These are phyloP conservation scores for Penicillium bovifimosum DNA, from an alignment of 495 filamentous ascomycete species.

Conservation along the genomic window DNA sequence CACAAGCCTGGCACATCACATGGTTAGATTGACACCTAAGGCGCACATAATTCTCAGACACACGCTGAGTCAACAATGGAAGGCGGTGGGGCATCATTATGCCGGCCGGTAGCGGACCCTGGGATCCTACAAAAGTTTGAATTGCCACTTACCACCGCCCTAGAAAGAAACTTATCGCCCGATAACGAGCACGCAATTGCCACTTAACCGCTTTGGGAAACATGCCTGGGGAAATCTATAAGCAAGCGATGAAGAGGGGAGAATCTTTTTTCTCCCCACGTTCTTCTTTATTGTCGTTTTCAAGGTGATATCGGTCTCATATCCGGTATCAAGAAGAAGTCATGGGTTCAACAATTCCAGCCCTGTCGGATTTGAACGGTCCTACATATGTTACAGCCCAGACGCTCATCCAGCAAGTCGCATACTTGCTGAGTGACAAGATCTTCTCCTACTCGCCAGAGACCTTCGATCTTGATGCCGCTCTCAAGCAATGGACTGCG, in stretches of 20 bases:
- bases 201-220: slow-evolving; percentile 34
- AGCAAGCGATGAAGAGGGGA: slow-evolving; percentile 4
- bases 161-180: slow-evolving; percentile 1
- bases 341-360: slow-evolving; percentile 34
- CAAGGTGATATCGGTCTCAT: slow-evolving; percentile 20
- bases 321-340: slow-evolving; percentile 25
- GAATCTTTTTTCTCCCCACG: slow-evolving; percentile 19
- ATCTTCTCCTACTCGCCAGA: slow-evolving; percentile 95
- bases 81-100: no score
- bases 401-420: slow-evolving; percentile 88
- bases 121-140: neutral
- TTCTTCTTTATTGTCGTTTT: slow-evolving; percentile 25
- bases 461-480: slow-evolving; percentile 80
- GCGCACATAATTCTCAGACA: neutral
- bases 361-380: slow-evolving; percentile 64
- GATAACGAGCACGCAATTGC: slow-evolving; percentile 24
- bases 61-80: neutral
- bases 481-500: slow-evolving; percentile 68
- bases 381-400: slow-evolving; percentile 90
- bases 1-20: neutral
- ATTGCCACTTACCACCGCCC: slow-evolving; percentile 19
- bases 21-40: neutral
- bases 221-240: slow-evolving; percentile 32
- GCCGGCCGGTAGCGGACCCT: slow-evolving; percentile 19
- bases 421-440: slow-evolving; percentile 89